These are phyloP conservation scores for Carex scoparia DNA, from an alignment of 176 grass and related monocot species.

Conservation along the genomic window DNA sequence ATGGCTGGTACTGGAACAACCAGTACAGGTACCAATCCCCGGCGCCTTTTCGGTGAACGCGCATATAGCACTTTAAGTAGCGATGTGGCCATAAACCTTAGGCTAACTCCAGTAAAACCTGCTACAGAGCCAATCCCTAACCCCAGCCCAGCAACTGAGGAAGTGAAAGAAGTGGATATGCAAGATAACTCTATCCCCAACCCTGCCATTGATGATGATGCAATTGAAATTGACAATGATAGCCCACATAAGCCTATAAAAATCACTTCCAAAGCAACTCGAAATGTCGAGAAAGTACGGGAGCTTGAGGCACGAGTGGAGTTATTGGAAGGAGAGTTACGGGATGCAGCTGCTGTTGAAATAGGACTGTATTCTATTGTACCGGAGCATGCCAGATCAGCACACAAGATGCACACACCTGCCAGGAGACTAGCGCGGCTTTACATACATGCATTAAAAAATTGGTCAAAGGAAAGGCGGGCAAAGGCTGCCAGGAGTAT, in stretches of 20 bases:
- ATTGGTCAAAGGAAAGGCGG: constrained; percentile 60
- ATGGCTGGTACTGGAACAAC: constrained; percentile 34
- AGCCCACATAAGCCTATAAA: constrained; percentile 47
- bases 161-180: constrained; percentile 75
- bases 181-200: constrained; percentile 43
- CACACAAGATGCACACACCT: constrained; percentile 92
- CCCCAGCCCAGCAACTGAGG: constrained; percentile 36
- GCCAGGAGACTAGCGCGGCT: constrained; percentile 77
- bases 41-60: constrained; percentile 51
- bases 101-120: constrained; percentile 52
- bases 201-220: constrained; percentile 26
- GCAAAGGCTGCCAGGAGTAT: constrained; percentile 80
- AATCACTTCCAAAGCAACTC: constrained; percentile 49
- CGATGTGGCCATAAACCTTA: constrained; percentile 63
- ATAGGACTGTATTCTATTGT: constrained; percentile 80
- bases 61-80: constrained; percentile 64
- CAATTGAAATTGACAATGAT: constrained; percentile 27
- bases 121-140: constrained; percentile 39
- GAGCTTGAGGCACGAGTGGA: constrained; percentile 74
- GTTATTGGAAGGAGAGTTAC: constrained; percentile 86
- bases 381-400: constrained; percentile 90
- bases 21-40: constrained; percentile 13
- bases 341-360: constrained; percentile 78
- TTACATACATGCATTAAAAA: constrained; percentile 61
- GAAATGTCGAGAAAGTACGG: constrained; percentile 56